Conservation (phyloP, 257 asterid genomes). For the Solanum appendiculatum region DNA sequence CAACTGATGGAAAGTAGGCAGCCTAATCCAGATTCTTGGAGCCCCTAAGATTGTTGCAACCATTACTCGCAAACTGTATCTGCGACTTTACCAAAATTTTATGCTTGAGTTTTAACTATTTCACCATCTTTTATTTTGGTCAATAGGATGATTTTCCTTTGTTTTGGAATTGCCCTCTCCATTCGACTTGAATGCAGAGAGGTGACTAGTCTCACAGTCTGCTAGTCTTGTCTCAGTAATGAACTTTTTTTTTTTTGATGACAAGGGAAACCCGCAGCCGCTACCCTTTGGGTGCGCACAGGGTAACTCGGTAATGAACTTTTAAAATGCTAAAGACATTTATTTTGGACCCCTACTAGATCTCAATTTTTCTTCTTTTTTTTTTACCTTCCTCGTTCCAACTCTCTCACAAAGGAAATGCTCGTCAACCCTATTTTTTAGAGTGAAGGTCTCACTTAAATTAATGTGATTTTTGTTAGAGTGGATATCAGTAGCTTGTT, state of each 20-base stretch:
- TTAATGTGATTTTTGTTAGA: neutral
- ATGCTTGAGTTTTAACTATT: neutral
- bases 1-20: no score
- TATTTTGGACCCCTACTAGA: neutral
- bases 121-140: neutral
- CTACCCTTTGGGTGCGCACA: no score
- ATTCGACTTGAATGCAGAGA: neutral
- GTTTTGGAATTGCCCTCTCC: neutral
- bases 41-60: neutral
- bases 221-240: neutral
- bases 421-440: neutral
- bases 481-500: neutral
- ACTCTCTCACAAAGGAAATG: neutral
- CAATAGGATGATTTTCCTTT: neutral
- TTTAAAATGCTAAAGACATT: neutral
- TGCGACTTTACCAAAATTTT: neutral
- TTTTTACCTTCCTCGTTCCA: neutral
- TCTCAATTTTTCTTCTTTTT: neutral
- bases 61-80: neutral
- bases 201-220: neutral
- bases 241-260: no score
- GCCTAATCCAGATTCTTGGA: neutral
- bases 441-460: neutral
- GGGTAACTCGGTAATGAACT: no score
- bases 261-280: no score